A percentile compares a stretch with the other conserved stretches of the same genome.
These are phyloP conservation scores for Daedaleopsis sinensis DNA, from an alignment of 768 basidiomycete genomes.

Conservation along the genomic window DNA sequence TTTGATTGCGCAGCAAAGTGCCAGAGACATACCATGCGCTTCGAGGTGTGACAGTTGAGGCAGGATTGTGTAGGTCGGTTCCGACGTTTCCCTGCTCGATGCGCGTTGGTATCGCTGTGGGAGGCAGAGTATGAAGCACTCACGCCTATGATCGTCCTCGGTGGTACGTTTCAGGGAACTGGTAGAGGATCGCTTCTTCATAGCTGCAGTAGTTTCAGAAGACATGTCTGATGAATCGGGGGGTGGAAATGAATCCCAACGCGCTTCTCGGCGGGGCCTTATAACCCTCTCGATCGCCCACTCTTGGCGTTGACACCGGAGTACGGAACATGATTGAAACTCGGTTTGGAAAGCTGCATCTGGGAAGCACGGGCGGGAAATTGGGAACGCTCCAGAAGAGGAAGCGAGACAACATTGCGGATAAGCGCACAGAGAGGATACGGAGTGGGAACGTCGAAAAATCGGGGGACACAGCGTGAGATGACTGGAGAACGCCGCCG, in stretches of 20 bases:
- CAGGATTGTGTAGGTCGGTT: slow-evolving; percentile 78
- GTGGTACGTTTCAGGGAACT: slow-evolving; percentile 31
- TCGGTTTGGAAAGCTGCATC: slow-evolving; percentile 12
- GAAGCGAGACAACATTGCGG: slow-evolving; percentile 12
- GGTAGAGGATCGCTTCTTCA: slow-evolving; percentile 34
- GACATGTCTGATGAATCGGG: slow-evolving; percentile 25
- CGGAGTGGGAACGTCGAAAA: slow-evolving; percentile 15
- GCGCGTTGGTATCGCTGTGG: slow-evolving; percentile 28
- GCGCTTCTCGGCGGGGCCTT: slow-evolving; percentile 9
- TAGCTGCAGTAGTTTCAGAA: slow-evolving; percentile 18
- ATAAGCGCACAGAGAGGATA: slow-evolving; percentile 15
- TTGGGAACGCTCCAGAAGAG: slow-evolving; percentile 14
- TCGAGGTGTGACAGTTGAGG: slow-evolving; percentile 73
- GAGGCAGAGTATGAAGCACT: slow-evolving; percentile 3
- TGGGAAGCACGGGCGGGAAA: slow-evolving; percentile 10
- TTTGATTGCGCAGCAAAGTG: background rate
- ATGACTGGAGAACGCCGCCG: slow-evolving; percentile 8
- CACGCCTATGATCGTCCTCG: slow-evolving; percentile 54
- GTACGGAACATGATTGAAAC: slow-evolving; percentile 5
- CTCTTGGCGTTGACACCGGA: slow-evolving; percentile 17
- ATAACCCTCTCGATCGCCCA: slow-evolving; percentile 6
- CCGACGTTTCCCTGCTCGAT: slow-evolving; percentile 45
- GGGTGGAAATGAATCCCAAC: slow-evolving; percentile 12
- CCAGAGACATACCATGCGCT: slow-evolving; percentile 57
- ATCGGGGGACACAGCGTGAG: slow-evolving; percentile 6